Percentiles rank a stretch among this genome's conserved stretches.
These are phyloP conservation scores for Globisporangium mamillatum DNA, from an alignment of 352 stramenopile genomes.

Conservation along the genomic window DNA sequence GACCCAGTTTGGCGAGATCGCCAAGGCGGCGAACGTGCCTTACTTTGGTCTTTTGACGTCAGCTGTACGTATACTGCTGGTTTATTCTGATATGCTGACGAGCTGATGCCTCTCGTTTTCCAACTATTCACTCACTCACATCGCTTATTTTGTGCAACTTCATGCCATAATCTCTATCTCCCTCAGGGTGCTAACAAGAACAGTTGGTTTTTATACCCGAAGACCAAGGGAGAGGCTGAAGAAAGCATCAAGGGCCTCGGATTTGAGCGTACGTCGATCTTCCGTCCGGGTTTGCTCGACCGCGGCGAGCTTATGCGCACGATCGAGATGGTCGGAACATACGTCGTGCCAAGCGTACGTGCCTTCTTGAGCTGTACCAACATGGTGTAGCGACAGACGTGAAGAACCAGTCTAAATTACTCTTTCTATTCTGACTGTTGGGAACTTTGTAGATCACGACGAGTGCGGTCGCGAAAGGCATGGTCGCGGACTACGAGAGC, in stretches of 20 bases:
- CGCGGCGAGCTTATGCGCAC: constrained; percentile 52
- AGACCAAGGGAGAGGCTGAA: constrained; percentile 75
- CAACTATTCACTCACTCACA: background rate
- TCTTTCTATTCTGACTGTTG: background rate
- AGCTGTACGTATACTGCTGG: constrained; percentile 26
- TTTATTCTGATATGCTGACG: background rate
- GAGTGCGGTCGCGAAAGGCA: constrained; percentile 52
- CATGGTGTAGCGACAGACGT: background rate
- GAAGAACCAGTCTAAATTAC: background rate
- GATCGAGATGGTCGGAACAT: constrained; percentile 48
- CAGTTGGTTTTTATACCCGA: constrained; percentile 77
- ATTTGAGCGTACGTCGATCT: constrained; percentile 55
- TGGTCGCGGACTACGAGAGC: constrained; percentile 72
- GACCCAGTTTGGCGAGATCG: constrained; percentile 44
- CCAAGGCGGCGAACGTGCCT: constrained; percentile 38
- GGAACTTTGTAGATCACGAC: constrained; percentile 38
- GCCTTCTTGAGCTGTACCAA: background rate
- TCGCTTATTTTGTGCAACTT: background rate
- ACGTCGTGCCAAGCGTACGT: constrained; percentile 55
- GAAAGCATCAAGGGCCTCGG: constrained; percentile 55
- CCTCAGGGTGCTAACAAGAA: constrained; percentile 51
- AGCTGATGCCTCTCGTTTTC: background rate
- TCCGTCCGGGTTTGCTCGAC: constrained; percentile 57
- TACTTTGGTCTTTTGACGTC: constrained; percentile 73
- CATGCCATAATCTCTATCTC: background rate